Evolutionary conservation across 1,284 basidiomycete genomes (phyloP), one percentile per base, ranked within the genome.

Genomic region (Malassezia caprae): DNA sequence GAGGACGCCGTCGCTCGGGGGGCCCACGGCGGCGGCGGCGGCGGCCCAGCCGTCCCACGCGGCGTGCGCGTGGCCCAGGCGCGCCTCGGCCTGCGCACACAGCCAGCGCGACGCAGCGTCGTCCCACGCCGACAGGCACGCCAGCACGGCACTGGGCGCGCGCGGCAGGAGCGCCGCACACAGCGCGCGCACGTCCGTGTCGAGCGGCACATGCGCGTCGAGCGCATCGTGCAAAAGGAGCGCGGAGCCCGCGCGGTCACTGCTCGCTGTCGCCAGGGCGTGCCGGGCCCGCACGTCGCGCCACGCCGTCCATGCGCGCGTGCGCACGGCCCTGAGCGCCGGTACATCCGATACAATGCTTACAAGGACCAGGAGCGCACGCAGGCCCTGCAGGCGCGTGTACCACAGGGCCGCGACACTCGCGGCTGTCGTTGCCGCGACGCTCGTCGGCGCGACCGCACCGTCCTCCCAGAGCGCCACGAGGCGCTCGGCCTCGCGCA

Each of bases 381-480:
- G 46, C 34, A 31, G 13, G 8, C 46, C 46, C 19, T 48, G 46
- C 31, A 32, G 31, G 11, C 30, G 46, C 19, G 32, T 34, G 27
- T 49, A 31, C 34, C 27, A 10, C 4, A n/a, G 17, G n/a, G 47
- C 47, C 5, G 23, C 23, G 35, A 24, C 21, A 11, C 31, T 23
- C 17, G 8, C 21, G 15, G 47, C 47, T 5, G 34, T 39, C 13
- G 21, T 21, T 7, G 47, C 47, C 6, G 23, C 31, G 6, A 48
- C 19, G n/a, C 32, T 8, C 8, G 46, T 31, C 1, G 19, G 17
- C 17, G 46, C 8, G 0, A 13, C 17, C 8, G 15, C 17, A 13
- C n/a, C 8, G 10, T 34, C 46, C 13, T 46, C 30, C 23, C 37
- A 48, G 6, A 68, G 60, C 23, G 57, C 60, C 31, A 37, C 19